These are phyloP conservation scores for Pythium brassicae DNA, from an alignment of 352 stramenopile genomes.

Conservation along the genomic window DNA sequence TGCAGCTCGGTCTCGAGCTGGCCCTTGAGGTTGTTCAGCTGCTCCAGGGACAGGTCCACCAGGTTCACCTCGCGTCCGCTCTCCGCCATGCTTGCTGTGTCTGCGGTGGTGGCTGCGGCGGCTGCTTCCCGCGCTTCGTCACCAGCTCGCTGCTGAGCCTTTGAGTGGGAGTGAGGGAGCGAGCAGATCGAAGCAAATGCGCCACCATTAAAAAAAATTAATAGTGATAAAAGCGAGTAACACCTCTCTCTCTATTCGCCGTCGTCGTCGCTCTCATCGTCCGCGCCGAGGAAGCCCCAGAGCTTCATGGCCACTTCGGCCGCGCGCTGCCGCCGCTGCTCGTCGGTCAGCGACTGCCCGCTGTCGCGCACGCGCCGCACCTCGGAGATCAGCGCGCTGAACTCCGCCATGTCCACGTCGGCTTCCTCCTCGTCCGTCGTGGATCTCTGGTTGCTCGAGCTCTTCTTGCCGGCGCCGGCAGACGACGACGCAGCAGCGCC, in stretches of 20 bases:
- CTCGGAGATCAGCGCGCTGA: slow-evolving; percentile 59
- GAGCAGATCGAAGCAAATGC: neutral
- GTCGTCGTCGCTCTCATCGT: slow-evolving; percentile 34
- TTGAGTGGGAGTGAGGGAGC: neutral
- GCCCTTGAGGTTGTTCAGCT: slow-evolving; percentile 90
- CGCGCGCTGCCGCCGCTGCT: slow-evolving; percentile 61
- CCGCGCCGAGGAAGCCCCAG: slow-evolving; percentile 52
- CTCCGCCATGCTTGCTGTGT: slow-evolving; percentile 33
- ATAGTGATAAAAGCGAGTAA: neutral
- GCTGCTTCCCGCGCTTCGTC: neutral
- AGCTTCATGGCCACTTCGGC: slow-evolving; percentile 77
- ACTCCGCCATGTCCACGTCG: slow-evolving; percentile 52
- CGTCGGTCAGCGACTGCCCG: slow-evolving; percentile 41
- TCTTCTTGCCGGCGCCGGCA: neutral
- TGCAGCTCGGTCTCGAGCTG: slow-evolving; percentile 85
- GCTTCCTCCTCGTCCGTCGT: slow-evolving; percentile 20
- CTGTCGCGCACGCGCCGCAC: slow-evolving; percentile 63
- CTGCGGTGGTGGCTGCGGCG: slow-evolving; percentile 5
- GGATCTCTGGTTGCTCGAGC: neutral
- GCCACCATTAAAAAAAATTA: too few relatives aligned
- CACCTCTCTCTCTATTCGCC: neutral
- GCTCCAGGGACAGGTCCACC: slow-evolving; percentile 89
- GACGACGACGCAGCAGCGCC: neutral
- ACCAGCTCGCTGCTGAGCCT: neutral
- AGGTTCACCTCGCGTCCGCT: slow-evolving; percentile 58